Conservation (phyloP, 2,329 filamentous ascomycete species). For the Venturia effusa region DNA sequence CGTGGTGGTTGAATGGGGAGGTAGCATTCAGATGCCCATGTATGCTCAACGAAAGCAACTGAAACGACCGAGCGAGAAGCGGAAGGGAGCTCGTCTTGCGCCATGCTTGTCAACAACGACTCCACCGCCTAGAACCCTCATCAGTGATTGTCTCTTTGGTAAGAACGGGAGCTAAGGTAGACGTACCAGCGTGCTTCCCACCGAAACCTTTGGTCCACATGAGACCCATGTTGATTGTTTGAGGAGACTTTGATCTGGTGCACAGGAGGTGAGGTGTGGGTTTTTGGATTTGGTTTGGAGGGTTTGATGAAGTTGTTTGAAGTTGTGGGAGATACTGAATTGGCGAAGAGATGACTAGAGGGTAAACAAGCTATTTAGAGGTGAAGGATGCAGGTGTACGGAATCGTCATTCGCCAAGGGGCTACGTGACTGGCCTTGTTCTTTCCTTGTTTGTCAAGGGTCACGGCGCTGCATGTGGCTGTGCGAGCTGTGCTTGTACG, state of each 20-base stretch:
- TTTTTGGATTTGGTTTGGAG: not conserved
- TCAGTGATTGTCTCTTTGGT: constrained; percentile 14
- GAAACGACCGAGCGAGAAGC: constrained; percentile 38
- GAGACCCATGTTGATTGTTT: constrained; percentile 28
- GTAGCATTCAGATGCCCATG: too few relatives aligned
- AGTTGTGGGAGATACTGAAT: too few relatives aligned
- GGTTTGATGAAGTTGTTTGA: too few relatives aligned
- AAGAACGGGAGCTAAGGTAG: not conserved
- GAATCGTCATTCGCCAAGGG: not conserved
- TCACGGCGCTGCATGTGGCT: not conserved
- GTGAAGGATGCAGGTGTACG: not conserved
- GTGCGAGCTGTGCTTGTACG: too few relatives aligned
- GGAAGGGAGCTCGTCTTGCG: constrained; percentile 38
- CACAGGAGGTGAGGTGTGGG: not conserved
- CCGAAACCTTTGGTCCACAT: constrained; percentile 38
- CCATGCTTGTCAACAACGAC: constrained; percentile 43
- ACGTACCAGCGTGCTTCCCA: constrained; percentile 31
- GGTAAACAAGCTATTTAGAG: not conserved
- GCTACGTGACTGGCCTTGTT: not conserved
- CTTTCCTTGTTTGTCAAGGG: not conserved
- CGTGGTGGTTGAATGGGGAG: too few relatives aligned
- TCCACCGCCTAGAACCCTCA: constrained; percentile 31
- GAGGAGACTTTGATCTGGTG: not conserved
- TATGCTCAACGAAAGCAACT: constrained; percentile 41
- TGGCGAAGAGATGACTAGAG: too few relatives aligned